Conservation (phyloP, 352 stramenopile species). For the Pythium dissimile region DNA sequence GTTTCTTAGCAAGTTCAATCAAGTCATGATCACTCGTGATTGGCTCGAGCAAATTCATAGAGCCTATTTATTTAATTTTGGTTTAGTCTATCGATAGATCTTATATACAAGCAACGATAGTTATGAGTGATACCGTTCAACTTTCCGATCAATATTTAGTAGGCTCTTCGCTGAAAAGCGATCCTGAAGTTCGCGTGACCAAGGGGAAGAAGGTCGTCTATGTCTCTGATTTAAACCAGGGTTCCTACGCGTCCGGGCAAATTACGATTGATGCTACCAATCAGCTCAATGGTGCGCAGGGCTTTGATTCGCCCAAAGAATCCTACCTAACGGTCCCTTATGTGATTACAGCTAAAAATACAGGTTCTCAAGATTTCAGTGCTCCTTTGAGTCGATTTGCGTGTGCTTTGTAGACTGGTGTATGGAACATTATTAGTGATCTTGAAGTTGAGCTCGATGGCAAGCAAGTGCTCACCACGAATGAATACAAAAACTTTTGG, state of each 20-base stretch:
- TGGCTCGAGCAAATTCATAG: slow-evolving; percentile 3
- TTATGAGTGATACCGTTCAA: slow-evolving; percentile 11
- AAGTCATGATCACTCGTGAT: slow-evolving; percentile 16
- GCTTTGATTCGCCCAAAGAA: slow-evolving; percentile 18
- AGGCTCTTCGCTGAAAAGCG: not conserved
- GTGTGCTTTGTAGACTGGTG: slow-evolving; percentile 14
- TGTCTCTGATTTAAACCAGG: slow-evolving; percentile 20
- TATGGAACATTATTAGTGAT: slow-evolving; percentile 26
- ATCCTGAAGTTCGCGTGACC: not conserved
- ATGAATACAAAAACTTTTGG: slow-evolving; percentile 22
- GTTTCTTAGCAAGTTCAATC: slow-evolving; percentile 11
- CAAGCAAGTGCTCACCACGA: slow-evolving; percentile 15
- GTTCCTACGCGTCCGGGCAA: slow-evolving; percentile 15
- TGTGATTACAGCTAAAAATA: slow-evolving; percentile 16
- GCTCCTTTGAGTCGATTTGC: slow-evolving; percentile 17
- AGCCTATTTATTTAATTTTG: not conserved
- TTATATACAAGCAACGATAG: not conserved
- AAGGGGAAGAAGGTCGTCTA: slow-evolving; percentile 7
- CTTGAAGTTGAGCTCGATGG: slow-evolving; percentile 19
- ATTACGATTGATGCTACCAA: slow-evolving; percentile 18
- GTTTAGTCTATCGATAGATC: not conserved
- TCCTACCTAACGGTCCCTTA: slow-evolving; percentile 20
- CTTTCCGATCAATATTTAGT: slow-evolving; percentile 15
- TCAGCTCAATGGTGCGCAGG: slow-evolving; percentile 18
- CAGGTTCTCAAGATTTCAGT: slow-evolving; percentile 3